These are phyloP conservation scores for Pseudocercospora musae DNA, from an alignment of 2,329 filamentous ascomycete species.

Conservation along the genomic window DNA sequence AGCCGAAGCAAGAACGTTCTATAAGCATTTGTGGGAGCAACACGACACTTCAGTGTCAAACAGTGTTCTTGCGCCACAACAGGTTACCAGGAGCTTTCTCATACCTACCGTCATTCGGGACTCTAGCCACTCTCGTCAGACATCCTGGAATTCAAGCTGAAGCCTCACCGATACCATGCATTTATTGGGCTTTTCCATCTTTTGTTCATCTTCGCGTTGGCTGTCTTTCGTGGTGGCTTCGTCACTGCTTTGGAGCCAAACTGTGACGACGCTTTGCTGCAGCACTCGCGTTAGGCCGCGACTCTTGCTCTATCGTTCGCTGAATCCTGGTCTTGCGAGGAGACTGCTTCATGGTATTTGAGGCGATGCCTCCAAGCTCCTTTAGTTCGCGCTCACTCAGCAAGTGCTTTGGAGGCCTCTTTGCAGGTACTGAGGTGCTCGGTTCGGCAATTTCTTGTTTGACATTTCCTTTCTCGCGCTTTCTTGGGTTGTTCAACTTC, in stretches of 20 bases:
- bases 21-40: background rate
- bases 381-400: background rate
- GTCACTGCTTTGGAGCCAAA: background rate
- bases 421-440: background rate
- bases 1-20: background rate
- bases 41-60: background rate
- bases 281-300: conserved; percentile 9
- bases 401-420: background rate
- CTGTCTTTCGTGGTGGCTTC: background rate
- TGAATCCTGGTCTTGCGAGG: conserved; percentile 18
- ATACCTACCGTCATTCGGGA: background rate
- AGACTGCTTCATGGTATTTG: conserved; percentile 30
- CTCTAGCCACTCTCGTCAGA: background rate
- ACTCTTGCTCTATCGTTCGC: conserved; percentile 8
- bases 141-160: background rate
- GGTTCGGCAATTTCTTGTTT: background rate
- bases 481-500: background rate
- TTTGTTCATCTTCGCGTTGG: background rate
- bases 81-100: background rate
- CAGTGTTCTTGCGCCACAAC: background rate
- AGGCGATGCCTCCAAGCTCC: background rate
- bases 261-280: conserved; percentile 20
- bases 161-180: background rate
- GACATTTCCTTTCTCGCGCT: background rate
- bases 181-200: background rate